Evolutionary conservation across 768 basidiomycete species (phyloP), one percentile per base, ranked within the genome.

Genomic region (Agrocybe chaxingu): DNA sequence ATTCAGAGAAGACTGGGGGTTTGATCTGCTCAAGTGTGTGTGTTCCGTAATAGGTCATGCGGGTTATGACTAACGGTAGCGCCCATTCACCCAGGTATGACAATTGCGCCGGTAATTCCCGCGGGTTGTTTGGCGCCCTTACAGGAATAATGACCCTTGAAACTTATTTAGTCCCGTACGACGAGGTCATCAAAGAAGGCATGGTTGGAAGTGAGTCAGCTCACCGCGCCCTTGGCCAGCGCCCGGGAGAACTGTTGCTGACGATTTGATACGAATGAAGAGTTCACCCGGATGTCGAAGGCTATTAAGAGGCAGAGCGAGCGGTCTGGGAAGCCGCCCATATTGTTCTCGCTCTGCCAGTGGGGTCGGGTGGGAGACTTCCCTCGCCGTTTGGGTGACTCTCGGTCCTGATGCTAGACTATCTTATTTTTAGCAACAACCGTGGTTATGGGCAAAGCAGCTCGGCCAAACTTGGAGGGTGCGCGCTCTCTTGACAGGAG

Each of bases 391-490:
- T 33, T 18, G 33, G 8, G 32, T 54, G 45, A 5, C 29, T 42
- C 45, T 41, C 18, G 19, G 47, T 45, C 30, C 40, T 49, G 45
- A 12, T 13, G 24, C 24, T 45, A 18, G 8, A 36, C 42, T 36
- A 16, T 19, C n/a, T 4, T 29, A 48, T 41, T 31, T 47, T n/a
- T 53, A 83, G 80, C 70, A 77, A 58, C 77, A 83, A 67, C 80
- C 80, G 0, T 85, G 81, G 83, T 50, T 78, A 4, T 86, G 85
- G 85, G 85, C 79, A 1, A 73, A 64, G 53, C 64, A 63, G 19
- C 67, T 81, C 11, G 84, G 84, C 0, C 84, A 86, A 57, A 81
- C 78, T 58, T 85, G 85, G 85, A 70, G 85, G 66, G 83, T 83
- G 55, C 45, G 76, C 57, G 4, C 18, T 34, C 42, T 42, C 12